phyloP scores from a whole-genome alignment of 768 basidiomycete species.

The Candolleomyces aberdarensis region DNA sequence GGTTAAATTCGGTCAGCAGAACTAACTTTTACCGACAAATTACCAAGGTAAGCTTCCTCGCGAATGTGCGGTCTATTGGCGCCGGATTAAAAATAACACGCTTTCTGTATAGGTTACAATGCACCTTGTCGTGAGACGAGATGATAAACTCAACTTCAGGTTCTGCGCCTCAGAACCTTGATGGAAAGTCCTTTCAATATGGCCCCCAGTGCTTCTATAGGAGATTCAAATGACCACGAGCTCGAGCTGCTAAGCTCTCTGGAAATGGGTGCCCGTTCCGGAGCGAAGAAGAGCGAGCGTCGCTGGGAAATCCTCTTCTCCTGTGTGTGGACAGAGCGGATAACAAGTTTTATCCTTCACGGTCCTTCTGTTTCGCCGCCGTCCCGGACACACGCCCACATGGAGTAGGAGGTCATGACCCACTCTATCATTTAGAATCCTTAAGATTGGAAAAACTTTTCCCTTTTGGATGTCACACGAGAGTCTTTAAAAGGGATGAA shows the following conservation, averaged over 20 bases:
- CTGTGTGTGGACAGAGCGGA: not conserved
- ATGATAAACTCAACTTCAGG: not conserved
- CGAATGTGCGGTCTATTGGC: not conserved
- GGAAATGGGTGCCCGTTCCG: not conserved
- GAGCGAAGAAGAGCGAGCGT: not conserved
- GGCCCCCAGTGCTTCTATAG: not conserved
- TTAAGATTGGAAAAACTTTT: not conserved
- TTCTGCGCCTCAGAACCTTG: not conserved
- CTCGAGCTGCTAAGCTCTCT: not conserved
- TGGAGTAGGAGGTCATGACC: not conserved
- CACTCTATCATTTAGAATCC: not conserved
- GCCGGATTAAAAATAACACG: not conserved
- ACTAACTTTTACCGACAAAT: conserved; percentile 1
- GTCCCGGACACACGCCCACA: not conserved
- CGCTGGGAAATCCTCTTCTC: not conserved
- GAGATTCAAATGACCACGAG: not conserved
- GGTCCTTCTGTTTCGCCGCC: conserved; percentile 1
- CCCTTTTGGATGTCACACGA: not conserved
- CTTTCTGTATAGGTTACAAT: not conserved
- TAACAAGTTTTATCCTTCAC: not conserved
- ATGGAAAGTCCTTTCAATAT: not conserved
- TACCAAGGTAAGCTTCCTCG: not conserved
- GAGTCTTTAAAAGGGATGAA: not conserved
- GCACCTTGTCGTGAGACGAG: not conserved
- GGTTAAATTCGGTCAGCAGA: not conserved